Conservation (phyloP, 169 alveolate species). For the Blepharisma undulans region DNA sequence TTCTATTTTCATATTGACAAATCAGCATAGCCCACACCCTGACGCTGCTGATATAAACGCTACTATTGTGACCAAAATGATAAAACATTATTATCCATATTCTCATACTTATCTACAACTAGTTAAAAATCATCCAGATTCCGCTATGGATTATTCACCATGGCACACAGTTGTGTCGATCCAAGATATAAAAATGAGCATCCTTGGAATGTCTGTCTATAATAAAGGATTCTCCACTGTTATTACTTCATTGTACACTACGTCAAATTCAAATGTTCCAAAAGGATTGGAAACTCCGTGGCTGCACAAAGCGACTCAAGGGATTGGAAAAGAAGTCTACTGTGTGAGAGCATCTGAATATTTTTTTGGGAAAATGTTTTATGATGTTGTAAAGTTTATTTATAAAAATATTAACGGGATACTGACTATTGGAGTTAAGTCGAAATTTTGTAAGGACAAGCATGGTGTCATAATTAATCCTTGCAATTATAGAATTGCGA, state of each 20-base stretch:
- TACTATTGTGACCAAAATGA: constrained; percentile 17
- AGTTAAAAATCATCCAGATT: background rate
- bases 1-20: constrained; percentile 12
- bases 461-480: constrained; percentile 7
- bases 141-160: background rate
- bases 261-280: background rate
- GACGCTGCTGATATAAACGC: constrained; percentile 4
- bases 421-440: constrained; percentile 19
- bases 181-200: background rate
- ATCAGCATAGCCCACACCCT: background rate
- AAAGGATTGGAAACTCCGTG: background rate
- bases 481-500: background rate
- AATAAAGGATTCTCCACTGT: constrained; percentile 32
- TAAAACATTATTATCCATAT: background rate
- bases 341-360: constrained; percentile 21
- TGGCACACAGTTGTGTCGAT: constrained; percentile 27
- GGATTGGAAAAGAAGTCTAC: constrained; percentile 14
- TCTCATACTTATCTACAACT: constrained; percentile 21
- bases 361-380: background rate
- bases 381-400: background rate
- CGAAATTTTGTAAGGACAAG: background rate
- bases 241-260: background rate
- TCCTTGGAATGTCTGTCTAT: constrained; percentile 5
- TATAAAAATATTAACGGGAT: background rate
- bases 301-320: background rate